Evolutionary conservation across 768 basidiomycete genomes (phyloP), one percentile per base, ranked within the genome.

Genomic region (Auriculariales sp.): DNA sequence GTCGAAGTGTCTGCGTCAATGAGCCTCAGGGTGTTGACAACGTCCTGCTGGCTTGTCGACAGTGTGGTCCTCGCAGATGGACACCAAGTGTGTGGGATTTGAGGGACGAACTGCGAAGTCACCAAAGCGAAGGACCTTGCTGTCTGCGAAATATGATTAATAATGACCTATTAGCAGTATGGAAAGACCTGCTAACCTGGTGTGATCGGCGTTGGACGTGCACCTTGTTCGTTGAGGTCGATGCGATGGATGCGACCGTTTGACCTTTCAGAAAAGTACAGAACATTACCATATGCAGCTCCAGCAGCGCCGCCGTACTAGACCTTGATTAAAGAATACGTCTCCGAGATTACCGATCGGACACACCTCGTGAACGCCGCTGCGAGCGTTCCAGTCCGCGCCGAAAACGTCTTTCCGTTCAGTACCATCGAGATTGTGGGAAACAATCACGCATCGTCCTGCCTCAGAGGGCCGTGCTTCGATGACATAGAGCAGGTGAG

Each of bases 41-140:
- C 70, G 22, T 71, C 58, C 3, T 74, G 57, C 62, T 33, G 70
- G 71, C 35, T 63, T 57, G 22, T n/a, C n/a, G n/a, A n/a, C n/a
- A 0, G 79, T 83, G 62, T 86, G 83, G 55, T 88, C 83, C 58
- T 90, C 85, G 24, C 79, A 66, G 35, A 87, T 61, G 1, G 79
- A 70, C 1, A 81, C 71, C 4, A 87, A 58, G 17, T 81, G 80
- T 10, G 58, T 67, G n/a, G n/a, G n/a, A n/a, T n/a, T n/a, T n/a
- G n/a, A n/a, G n/a, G n/a, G n/a, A n/a, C n/a, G n/a, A n/a, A n/a
- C n/a, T n/a, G n/a, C n/a, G n/a, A n/a, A n/a, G n/a, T n/a, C n/a
- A n/a, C n/a, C n/a, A n/a, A n/a, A n/a, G n/a, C n/a, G n/a, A n/a
- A n/a, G n/a, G n/a, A n/a, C n/a, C n/a, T n/a, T n/a, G n/a, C n/a